Evolutionary conservation across 345 rosid species (phyloP).

Genomic region (Salix koriyanagi): DNA sequence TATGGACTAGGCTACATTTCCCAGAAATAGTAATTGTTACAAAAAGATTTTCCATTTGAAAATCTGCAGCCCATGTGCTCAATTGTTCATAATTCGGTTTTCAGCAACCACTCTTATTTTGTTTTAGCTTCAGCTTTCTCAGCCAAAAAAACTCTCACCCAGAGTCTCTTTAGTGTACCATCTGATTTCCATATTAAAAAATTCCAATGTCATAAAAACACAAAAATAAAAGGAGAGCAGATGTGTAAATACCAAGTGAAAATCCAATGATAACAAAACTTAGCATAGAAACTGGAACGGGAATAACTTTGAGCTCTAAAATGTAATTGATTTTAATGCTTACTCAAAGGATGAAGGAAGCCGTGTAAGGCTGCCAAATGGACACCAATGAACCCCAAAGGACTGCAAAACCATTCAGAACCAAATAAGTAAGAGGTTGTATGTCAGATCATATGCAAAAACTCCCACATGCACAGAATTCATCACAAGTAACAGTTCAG

Average conservation of each 20-base stretch:
- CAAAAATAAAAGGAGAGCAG: neutral
- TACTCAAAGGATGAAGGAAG: conserved; percentile 63
- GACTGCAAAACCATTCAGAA: conserved; percentile 54
- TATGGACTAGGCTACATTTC: neutral
- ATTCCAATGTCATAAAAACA: neutral
- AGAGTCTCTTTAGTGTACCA: neutral
- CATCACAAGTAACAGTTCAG: no score
- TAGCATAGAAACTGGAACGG: conserved; percentile 11
- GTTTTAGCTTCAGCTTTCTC: neutral
- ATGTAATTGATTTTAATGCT: conserved; percentile 25
- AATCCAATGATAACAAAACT: neutral
- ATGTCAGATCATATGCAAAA: neutral
- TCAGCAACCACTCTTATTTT: neutral
- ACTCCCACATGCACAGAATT: neutral
- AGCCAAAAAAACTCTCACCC: neutral
- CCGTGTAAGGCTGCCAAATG: conserved; percentile 74
- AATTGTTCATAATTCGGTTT: neutral
- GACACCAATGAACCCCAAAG: conserved; percentile 94
- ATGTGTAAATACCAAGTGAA: neutral
- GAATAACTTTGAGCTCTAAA: conserved; percentile 4
- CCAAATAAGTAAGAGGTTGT: conserved; percentile 5
- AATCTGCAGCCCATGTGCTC: neutral
- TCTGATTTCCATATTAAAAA: neutral
- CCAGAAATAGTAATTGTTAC: neutral
- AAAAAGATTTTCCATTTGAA: neutral